phyloP scores from a whole-genome alignment of 345 rosid species.

The Aegle marmelos region DNA sequence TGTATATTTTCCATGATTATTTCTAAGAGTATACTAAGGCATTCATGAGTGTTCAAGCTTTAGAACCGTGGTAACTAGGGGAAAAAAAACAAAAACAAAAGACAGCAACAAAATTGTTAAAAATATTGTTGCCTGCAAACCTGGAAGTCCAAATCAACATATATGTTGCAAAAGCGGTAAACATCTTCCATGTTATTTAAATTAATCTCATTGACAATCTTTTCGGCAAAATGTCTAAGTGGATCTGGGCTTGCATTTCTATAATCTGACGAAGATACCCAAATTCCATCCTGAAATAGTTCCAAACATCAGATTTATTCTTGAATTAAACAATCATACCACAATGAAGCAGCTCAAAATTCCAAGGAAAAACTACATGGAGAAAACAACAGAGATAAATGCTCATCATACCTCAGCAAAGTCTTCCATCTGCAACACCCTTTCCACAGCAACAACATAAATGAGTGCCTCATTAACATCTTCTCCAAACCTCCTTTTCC shows the following conservation, averaged over 20 bases:
- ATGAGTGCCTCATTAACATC: slow-evolving; percentile 53
- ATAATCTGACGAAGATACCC: slow-evolving; percentile 79
- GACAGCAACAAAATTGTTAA: slow-evolving; percentile 5
- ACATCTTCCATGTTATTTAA: slow-evolving; percentile 67
- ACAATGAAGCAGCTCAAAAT: background rate
- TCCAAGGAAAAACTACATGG: background rate
- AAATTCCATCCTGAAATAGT: slow-evolving; percentile 62
- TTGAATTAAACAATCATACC: background rate
- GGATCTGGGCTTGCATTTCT: slow-evolving; percentile 77
- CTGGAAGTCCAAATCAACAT: slow-evolving; percentile 79
- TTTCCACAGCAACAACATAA: slow-evolving; percentile 57
- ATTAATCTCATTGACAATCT: slow-evolving; percentile 68
- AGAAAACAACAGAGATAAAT: background rate
- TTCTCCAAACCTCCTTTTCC: slow-evolving; percentile 78
- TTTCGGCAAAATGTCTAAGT: slow-evolving; percentile 70
- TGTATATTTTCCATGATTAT: background rate
- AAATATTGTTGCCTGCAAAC: slow-evolving; percentile 29
- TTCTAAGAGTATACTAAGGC: background rate
- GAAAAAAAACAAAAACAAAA: background rate
- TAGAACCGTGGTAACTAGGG: background rate
- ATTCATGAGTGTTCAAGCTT: background rate
- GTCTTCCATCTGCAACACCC: slow-evolving; percentile 84
- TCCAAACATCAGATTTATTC: slow-evolving; percentile 9
- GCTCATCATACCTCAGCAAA: slow-evolving; percentile 63
- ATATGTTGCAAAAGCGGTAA: slow-evolving; percentile 74